Conservation (phyloP, 2,329 filamentous ascomycete genomes). For the Fulvia fulva region DNA sequence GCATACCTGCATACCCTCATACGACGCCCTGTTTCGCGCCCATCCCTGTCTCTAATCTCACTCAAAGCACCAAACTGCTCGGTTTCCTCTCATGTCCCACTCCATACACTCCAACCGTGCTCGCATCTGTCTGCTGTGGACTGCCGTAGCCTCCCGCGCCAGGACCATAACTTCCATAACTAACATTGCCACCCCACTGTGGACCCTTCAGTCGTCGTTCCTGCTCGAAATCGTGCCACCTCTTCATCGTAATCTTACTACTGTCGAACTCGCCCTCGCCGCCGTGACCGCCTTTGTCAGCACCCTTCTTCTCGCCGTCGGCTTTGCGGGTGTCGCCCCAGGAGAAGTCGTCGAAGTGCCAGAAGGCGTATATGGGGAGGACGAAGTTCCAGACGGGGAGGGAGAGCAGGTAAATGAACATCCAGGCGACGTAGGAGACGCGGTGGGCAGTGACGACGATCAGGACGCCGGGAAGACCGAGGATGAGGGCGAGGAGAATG, state of each 20-base stretch:
- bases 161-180: constrained; percentile 1
- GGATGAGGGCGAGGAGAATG: constrained; percentile 80
- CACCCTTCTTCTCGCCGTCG: constrained; percentile 82
- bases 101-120: constrained; percentile 7
- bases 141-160: constrained; percentile 8
- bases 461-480: constrained; percentile 86
- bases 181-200: constrained; percentile 12
- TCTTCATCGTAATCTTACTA: constrained; percentile 98
- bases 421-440: constrained; percentile 89
- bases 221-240: constrained; percentile 94
- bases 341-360: constrained; percentile 99
- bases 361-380: constrained; percentile 89
- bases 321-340: constrained; percentile 99
- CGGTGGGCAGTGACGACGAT: constrained; percentile 93
- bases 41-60: neutral
- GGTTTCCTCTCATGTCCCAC: constrained; percentile 23
- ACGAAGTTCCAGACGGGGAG: constrained; percentile 98
- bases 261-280: constrained; percentile 97
- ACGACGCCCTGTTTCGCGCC: neutral
- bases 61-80: constrained; percentile 21
- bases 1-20: neutral
- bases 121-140: constrained; percentile 4
- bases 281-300: constrained; percentile 53
- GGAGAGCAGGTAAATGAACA: constrained; percentile 90
- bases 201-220: constrained; percentile 35